Evolutionary conservation across 2,329 filamentous ascomycete genomes (phyloP).

Genomic region (Paracoccidioides brasiliensis): DNA sequence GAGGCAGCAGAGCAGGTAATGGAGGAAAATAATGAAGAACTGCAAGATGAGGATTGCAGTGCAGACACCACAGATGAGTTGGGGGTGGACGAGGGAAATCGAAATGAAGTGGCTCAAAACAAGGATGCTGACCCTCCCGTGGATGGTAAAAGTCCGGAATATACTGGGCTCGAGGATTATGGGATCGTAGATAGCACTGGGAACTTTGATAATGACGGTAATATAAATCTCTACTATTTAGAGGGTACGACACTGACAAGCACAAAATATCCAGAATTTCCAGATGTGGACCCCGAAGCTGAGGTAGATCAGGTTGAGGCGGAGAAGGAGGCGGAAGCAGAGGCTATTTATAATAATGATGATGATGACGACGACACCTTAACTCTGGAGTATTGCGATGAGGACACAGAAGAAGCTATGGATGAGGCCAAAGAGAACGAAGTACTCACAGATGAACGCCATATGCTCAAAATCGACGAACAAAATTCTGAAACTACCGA

Average conservation of each 20-base stretch:
- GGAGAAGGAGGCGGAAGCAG: conserved; percentile 13
- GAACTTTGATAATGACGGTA: conserved; percentile 13
- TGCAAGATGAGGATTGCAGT: conserved; percentile 3
- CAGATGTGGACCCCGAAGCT: conserved; percentile 1
- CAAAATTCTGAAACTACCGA: background rate
- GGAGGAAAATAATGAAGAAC: conserved; percentile 4
- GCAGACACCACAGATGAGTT: conserved; percentile 3
- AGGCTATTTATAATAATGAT: conserved; percentile 15
- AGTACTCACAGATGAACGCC: conserved; percentile 1
- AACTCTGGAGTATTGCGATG: background rate
- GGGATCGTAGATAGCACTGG: background rate
- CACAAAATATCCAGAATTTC: background rate
- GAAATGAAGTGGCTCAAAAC: conserved; percentile 4
- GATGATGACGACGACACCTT: conserved; percentile 3
- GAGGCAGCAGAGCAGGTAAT: background rate
- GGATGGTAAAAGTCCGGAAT: background rate
- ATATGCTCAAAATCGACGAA: conserved; percentile 3
- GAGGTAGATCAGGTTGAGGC: conserved; percentile 10
- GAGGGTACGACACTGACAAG: background rate
- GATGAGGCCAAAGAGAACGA: conserved; percentile 7
- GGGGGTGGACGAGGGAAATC: background rate
- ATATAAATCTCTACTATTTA: conserved; percentile 4
- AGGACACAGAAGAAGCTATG: conserved; percentile 16
- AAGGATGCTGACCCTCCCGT: background rate
- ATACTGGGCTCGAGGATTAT: background rate